Evolutionary conservation across 2,329 filamentous ascomycete genomes (phyloP).

Genomic region (Chrysoporthe cubensis): DNA sequence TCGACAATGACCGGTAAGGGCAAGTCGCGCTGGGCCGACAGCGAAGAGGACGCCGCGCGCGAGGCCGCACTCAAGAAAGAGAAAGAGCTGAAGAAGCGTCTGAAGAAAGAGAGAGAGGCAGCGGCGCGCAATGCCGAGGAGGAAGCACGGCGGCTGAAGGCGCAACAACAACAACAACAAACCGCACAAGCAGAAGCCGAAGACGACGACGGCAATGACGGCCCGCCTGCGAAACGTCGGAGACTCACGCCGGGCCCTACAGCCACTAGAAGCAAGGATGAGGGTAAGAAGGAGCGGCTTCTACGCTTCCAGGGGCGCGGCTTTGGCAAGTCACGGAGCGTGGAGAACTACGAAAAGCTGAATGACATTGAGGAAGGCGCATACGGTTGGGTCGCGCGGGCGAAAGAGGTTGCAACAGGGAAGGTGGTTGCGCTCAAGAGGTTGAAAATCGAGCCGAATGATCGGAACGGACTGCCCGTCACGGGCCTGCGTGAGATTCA

Average conservation of each 20-base stretch:
- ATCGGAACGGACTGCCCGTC: conserved; percentile 79
- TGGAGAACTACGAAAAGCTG: conserved; percentile 87
- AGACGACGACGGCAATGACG: conserved; percentile 38
- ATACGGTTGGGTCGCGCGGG: conserved; percentile 92
- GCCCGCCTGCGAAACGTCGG: conserved; percentile 64
- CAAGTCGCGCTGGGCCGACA: conserved; percentile 86
- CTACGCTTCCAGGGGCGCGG: conserved; percentile 70
- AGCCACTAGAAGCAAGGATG: conserved; percentile 32
- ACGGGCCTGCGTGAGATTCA: conserved; percentile 94
- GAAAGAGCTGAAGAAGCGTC: conserved; percentile 86
- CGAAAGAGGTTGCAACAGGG: conserved; percentile 72
- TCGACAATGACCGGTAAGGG: conserved; percentile 60
- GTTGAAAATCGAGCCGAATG: conserved; percentile 82
- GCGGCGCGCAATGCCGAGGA: conserved; percentile 67
- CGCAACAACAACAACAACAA: not conserved
- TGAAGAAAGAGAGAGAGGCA: conserved; percentile 72
- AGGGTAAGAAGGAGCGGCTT: conserved; percentile 51
- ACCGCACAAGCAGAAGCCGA: conserved; percentile 40
- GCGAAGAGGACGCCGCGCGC: conserved; percentile 77
- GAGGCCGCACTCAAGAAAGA: conserved; percentile 75
- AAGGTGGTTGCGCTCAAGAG: conserved; percentile 90
- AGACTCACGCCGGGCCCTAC: conserved; percentile 55
- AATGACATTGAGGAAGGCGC: conserved; percentile 98
- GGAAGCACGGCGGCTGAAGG: conserved; percentile 13
- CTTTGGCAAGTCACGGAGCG: conserved; percentile 75